A percentile compares a stretch with the other conserved stretches of the same genome.
phyloP scores from a whole-genome alignment of 108 stramenopile species.

The Skeletonema menzelii region DNA sequence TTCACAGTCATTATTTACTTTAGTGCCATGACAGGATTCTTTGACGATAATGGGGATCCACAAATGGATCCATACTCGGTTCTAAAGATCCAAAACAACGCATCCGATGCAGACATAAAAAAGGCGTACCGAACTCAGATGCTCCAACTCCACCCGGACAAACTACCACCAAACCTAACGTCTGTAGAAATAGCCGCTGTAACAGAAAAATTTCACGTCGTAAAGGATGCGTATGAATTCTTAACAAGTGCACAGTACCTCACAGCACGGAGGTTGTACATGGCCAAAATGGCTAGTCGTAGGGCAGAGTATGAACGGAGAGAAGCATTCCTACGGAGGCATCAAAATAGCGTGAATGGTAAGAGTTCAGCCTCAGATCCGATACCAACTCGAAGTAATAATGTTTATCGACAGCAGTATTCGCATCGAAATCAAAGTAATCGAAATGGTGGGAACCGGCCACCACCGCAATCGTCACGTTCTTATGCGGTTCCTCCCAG shows the following conservation, averaged over 20 bases:
- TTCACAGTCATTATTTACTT: not conserved
- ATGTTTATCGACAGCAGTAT: not conserved
- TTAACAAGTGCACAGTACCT: slow-evolving; percentile 28
- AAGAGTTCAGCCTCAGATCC: not conserved
- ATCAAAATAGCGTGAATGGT: not conserved
- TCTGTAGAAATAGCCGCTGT: slow-evolving; percentile 19
- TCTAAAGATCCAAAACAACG: slow-evolving; percentile 24
- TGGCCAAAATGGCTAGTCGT: slow-evolving; percentile 28
- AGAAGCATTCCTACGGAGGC: slow-evolving; percentile 30
- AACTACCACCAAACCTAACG: slow-evolving; percentile 22
- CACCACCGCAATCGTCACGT: not conserved
- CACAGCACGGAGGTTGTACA: slow-evolving; percentile 29
- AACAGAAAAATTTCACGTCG: slow-evolving; percentile 39
- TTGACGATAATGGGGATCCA: slow-evolving; percentile 36
- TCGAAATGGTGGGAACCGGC: not conserved
- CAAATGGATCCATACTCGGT: slow-evolving; percentile 30
- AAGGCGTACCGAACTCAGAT: slow-evolving; percentile 38
- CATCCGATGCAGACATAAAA: slow-evolving; percentile 36
- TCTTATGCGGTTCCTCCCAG: not conserved
- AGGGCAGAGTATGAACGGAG: slow-evolving; percentile 37
- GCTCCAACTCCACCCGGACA: slow-evolving; percentile 44
- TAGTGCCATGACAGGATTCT: slow-evolving; percentile 31
- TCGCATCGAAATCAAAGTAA: not conserved
- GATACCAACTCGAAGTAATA: not conserved
- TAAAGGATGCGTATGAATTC: slow-evolving; percentile 47